phyloP scores from a whole-genome alignment of 83 land plant species.

The Picea engelmannii region DNA sequence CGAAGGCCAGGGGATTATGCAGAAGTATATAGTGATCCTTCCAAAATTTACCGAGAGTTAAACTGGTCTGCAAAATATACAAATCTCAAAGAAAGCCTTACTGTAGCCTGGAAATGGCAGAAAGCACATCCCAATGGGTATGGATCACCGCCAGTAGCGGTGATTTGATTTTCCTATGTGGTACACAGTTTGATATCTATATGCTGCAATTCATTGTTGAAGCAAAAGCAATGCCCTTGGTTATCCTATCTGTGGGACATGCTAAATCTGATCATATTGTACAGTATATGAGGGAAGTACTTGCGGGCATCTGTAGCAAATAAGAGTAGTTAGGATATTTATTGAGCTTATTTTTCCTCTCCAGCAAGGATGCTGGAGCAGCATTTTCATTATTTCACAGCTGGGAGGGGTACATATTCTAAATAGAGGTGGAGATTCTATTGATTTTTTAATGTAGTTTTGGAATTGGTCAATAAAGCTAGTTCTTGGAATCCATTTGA shows the following conservation, averaged over 20 bases:
- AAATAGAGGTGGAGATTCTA: slow-evolving; percentile 6
- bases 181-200: background rate
- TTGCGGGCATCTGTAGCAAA: slow-evolving; percentile 10
- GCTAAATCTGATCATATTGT: background rate
- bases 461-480: background rate
- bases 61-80: slow-evolving; percentile 75
- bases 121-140: slow-evolving; percentile 67
- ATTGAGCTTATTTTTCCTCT: slow-evolving; percentile 6
- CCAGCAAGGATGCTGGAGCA: background rate
- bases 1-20: slow-evolving; percentile 91
- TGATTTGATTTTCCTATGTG: slow-evolving; percentile 9
- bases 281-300: slow-evolving; percentile 4
- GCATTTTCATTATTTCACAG: slow-evolving; percentile 1
- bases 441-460: background rate
- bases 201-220: slow-evolving; percentile 9
- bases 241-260: background rate
- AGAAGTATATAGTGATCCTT: slow-evolving; percentile 82
- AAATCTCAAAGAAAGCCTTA: slow-evolving; percentile 60
- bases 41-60: slow-evolving; percentile 65
- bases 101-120: slow-evolving; percentile 84
- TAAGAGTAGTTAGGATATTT: slow-evolving; percentile 13
- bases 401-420: background rate
- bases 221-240: slow-evolving; percentile 5
- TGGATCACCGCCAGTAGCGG: slow-evolving; percentile 19
- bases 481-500: background rate